Base-by-base conservation (phyloP, 768 basidiomycete species). In the Tylopilus subfusipes region DNA sequence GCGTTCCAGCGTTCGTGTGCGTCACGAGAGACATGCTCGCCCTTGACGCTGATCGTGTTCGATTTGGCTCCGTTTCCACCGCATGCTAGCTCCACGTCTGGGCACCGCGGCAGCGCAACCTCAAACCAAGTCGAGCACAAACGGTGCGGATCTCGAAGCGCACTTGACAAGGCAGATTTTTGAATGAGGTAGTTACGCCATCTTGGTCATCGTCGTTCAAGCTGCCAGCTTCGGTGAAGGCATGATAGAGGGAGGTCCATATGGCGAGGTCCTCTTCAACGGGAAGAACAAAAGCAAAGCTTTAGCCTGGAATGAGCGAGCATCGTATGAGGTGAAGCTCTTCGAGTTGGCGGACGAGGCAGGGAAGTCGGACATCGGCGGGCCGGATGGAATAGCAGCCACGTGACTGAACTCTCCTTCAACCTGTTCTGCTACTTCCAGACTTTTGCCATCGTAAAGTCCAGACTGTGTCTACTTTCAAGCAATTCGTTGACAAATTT, bases 261-360 rank as follows among this genome's bases (percentile, higher is more conserved):
- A 39, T 24, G 9, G 64, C 61, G 21, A 67, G 53, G 43, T 79
- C 75, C 6, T 78, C 75, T 3, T 74, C 54, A n/a, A n/a, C n/a
- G 2, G 64, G 38, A 3, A 68, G 59, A 3, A 64, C 27, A 49
- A 85, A 82, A 0, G 65, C 48, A 42, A 85, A 62, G 4, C 62
- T 29, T 72, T 90, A 88, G 6, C 75, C 79, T 0, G 85, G 83
- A 12, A 90, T 74, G 2, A 90, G 75, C 0, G 86, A 86, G 34
- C 76, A 81, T 51, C 70, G 72, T 24, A 90, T 78, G 36, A 90
- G 71, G 43, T 82, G 76, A 0, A 88, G 66, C 61, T 90, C 86
- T 64, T 82, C 65, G 36, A 77, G 66, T 34, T 73, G 74, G 22
- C 36, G 49, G 21, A 27, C 47, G 14, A 61, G 50, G 7, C 50